phyloP scores from a whole-genome alignment of 2,329 filamentous ascomycete genomes.

The Colletotrichum melonis region DNA sequence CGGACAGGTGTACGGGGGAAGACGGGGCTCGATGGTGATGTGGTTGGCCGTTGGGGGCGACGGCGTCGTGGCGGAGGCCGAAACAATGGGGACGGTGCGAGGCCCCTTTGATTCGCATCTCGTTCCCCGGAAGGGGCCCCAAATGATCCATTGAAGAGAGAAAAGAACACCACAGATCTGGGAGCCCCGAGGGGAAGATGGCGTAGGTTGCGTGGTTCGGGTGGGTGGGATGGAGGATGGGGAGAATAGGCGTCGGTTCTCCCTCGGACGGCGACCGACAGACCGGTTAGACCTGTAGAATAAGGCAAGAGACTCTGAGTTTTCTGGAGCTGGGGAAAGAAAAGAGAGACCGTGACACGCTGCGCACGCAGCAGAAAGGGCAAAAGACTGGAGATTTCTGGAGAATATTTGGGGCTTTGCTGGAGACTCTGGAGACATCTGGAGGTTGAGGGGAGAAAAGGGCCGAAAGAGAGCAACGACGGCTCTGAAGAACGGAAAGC shows the following conservation, averaged over 20 bases:
- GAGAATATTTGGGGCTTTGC: slow-evolving; percentile 33
- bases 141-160: slow-evolving; percentile 6
- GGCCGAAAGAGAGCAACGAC: slow-evolving; percentile 23
- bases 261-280: slow-evolving; percentile 32
- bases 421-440: slow-evolving; percentile 8
- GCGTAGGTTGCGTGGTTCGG: background rate
- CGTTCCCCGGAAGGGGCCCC: slow-evolving; percentile 21
- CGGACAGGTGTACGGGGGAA: background rate
- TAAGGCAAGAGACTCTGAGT: slow-evolving; percentile 5
- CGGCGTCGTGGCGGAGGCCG: slow-evolving; percentile 13
- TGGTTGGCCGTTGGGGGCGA: slow-evolving; percentile 12
- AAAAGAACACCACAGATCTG: slow-evolving; percentile 8
- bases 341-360: too few relatives aligned
- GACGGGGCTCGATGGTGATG: background rate
- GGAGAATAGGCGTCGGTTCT: background rate
- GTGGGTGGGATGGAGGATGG: background rate
- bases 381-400: slow-evolving; percentile 29
- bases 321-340: background rate
- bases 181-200: slow-evolving; percentile 28
- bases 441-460: slow-evolving; percentile 25
- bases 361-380: background rate
- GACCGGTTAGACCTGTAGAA: slow-evolving; percentile 28
- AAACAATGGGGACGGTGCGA: slow-evolving; percentile 5
- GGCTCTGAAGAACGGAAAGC: background rate
- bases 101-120: background rate